Conservation (phyloP, 768 basidiomycete species). For the Cystofilobasidium bisporidii region DNA sequence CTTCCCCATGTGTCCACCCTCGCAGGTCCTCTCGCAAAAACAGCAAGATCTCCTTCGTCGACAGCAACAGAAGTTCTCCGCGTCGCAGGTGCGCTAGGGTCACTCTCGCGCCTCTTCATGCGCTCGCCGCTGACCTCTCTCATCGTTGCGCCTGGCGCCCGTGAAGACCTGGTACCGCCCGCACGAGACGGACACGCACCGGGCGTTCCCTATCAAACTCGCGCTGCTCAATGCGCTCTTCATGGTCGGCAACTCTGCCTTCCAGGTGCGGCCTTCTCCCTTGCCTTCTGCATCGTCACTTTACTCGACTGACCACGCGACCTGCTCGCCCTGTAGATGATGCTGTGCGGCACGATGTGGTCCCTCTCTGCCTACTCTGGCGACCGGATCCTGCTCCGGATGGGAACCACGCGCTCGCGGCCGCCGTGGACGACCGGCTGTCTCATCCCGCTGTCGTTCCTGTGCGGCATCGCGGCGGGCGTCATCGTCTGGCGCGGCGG, state of each 20-base stretch:
- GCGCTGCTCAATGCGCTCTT: conserved; percentile 25
- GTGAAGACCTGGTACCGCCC: conserved; percentile 28
- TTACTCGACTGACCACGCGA: not conserved
- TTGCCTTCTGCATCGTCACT: conserved; percentile 16
- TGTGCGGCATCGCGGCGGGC: conserved; percentile 64
- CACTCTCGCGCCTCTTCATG: not conserved
- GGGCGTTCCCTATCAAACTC: conserved; percentile 23
- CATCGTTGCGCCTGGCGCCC: not conserved
- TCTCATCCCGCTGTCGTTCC: conserved; percentile 63
- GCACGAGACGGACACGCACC: conserved; percentile 21
- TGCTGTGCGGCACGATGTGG: conserved; percentile 74
- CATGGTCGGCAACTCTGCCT: conserved; percentile 57
- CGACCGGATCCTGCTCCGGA: conserved; percentile 24
- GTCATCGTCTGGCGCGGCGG: conserved; percentile 67
- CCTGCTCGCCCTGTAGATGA: conserved; percentile 29
- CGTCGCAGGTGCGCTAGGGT: conserved; percentile 33
- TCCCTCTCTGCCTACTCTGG: conserved; percentile 43
- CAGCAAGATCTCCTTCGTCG: conserved; percentile 36
- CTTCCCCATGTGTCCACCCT: no score
- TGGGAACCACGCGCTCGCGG: conserved; percentile 31
- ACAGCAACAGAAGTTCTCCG: conserved; percentile 39
- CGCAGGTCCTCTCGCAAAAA: conserved; percentile 37
- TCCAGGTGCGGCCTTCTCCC: no score
- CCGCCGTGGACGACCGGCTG: conserved; percentile 45
- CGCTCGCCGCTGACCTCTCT: not conserved